Evolutionary conservation across 2,329 filamentous ascomycete species (phyloP), one percentile per base, ranked within the genome.

Genomic region (Aquanectria penicillioides): DNA sequence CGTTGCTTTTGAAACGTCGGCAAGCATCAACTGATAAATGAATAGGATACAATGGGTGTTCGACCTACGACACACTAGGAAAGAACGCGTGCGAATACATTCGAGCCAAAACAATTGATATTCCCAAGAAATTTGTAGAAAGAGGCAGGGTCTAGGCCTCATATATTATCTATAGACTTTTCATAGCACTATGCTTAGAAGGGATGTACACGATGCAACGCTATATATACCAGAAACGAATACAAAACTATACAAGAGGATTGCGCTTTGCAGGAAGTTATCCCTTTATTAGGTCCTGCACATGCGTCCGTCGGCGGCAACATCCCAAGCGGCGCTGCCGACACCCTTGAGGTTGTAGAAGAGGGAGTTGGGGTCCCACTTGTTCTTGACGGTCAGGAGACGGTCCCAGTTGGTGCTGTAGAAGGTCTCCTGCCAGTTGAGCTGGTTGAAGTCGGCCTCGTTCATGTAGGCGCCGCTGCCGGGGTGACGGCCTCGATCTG

Each of bases 311-410:
- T 66, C 40, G 2, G 53, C 34, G 22, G 28, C 50, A 31, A 69
- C 50, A 10, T 38, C 55, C 82, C 83, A 86, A 17, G 65, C 66
- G 46, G 86, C 83, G 51, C 80, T 83, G 0, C 83, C 84, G 7
- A 87, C 83, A 6, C 75, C 80, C 20, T 77, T 80, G 8, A 68
- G 68, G 13, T 78, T 81, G 55, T 83, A 83, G 33, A 83, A 83
- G 7, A 86, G 57, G 2, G 69, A 67, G 1, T 73, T 51, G 3
- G 79, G 74, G 64, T 86, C 85, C 64, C 80, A 86, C 66, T 77
- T 80, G 36, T 74, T 68, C 78, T 88, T 88, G 31, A 87, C 73
- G 1, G 40, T 33, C 20, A 77, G 52, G 28, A 85, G 65, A 4
- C 61, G 64, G 2, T 68, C 54, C 59, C 84, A 85, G 59, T 83